Evolutionary conservation across 2,329 filamentous ascomycete genomes (phyloP).

Genomic region (Colletotrichum gigasporum): DNA sequence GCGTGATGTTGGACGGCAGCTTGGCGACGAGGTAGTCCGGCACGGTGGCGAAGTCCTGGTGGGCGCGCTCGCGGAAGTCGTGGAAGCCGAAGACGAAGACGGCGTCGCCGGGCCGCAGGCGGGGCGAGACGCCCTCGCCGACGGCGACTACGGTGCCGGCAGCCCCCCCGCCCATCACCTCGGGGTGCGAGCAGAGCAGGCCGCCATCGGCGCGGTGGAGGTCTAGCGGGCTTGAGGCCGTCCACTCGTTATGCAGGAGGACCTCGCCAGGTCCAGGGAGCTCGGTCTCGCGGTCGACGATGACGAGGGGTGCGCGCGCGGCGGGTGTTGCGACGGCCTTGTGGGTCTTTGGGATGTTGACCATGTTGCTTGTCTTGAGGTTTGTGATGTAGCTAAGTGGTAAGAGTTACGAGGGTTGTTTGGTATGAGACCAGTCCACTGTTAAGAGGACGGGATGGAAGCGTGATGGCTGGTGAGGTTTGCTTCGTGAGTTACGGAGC

Average conservation of each 20-base stretch:
- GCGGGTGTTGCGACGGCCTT: conserved; percentile 36
- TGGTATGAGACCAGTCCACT: background rate
- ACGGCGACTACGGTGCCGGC: conserved; percentile 63
- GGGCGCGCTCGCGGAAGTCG: conserved; percentile 57
- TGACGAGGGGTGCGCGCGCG: conserved; percentile 35
- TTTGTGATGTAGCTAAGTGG: too few species aligned
- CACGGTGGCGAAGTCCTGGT: conserved; percentile 64
- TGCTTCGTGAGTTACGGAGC: background rate
- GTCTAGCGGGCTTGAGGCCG: conserved; percentile 68
- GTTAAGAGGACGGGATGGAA: too few species aligned
- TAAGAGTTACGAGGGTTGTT: background rate
- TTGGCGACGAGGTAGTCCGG: conserved; percentile 59
- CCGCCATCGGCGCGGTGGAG: conserved; percentile 70
- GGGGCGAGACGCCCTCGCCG: conserved; percentile 43
- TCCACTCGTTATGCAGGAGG: conserved; percentile 66
- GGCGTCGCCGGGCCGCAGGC: conserved; percentile 58
- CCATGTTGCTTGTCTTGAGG: conserved; percentile 1
- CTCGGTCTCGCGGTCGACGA: conserved; percentile 37
- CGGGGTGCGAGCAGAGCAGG: conserved; percentile 59
- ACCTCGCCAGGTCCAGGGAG: conserved; percentile 56
- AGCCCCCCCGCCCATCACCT: conserved; percentile 59
- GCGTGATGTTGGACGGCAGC: conserved; percentile 50
- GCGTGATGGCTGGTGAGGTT: too few species aligned
- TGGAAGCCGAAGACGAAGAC: conserved; percentile 66
- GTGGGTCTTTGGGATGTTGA: conserved; percentile 37